Evolutionary conservation across 2,329 filamentous ascomycete species (phyloP).

Genomic region (Trichoderma sp.): DNA sequence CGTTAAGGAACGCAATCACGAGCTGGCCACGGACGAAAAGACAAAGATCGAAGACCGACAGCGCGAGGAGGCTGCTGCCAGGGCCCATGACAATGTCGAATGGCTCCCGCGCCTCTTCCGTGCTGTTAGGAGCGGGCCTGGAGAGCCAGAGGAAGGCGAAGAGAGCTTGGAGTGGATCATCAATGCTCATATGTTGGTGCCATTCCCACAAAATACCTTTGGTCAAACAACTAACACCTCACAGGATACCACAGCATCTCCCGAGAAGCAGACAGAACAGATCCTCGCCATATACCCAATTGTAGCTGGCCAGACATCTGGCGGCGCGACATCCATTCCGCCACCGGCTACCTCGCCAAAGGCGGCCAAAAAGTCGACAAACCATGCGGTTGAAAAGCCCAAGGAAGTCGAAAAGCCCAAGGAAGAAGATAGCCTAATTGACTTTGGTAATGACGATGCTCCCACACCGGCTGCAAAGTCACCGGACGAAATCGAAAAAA

Average conservation of each 20-base stretch:
- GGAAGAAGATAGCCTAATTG: slow-evolving; percentile 50
- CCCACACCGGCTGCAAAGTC: slow-evolving; percentile 16
- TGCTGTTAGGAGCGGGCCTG: slow-evolving; percentile 67
- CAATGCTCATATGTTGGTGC: slow-evolving; percentile 75
- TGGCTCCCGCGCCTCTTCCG: slow-evolving; percentile 91
- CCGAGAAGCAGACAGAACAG: slow-evolving; percentile 74
- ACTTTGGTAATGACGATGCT: slow-evolving; percentile 50
- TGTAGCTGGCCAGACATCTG: slow-evolving; percentile 69
- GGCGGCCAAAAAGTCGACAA: slow-evolving; percentile 16
- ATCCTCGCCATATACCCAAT: slow-evolving; percentile 86
- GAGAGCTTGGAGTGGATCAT: slow-evolving; percentile 96
- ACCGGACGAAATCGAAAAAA: slow-evolving; percentile 43
- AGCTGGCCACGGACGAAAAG: slow-evolving; percentile 89
- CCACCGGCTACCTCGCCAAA: slow-evolving; percentile 33
- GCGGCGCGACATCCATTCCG: slow-evolving; percentile 58
- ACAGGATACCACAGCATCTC: slow-evolving; percentile 49
- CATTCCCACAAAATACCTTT: too few relatives aligned
- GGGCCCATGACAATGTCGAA: slow-evolving; percentile 75
- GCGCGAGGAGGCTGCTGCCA: slow-evolving; percentile 79
- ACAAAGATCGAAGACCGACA: slow-evolving; percentile 94
- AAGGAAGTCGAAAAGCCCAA: slow-evolving; percentile 28
- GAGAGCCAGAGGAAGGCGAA: slow-evolving; percentile 74
- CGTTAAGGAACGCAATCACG: slow-evolving; percentile 82
- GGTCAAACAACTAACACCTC: slow-evolving; percentile 15
- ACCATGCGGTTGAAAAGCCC: background rate